A percentile compares a stretch with the other conserved stretches of the same genome.
These are phyloP conservation scores for Nemania diffusa DNA, from an alignment of 2,329 filamentous ascomycete genomes.

Conservation along the genomic window DNA sequence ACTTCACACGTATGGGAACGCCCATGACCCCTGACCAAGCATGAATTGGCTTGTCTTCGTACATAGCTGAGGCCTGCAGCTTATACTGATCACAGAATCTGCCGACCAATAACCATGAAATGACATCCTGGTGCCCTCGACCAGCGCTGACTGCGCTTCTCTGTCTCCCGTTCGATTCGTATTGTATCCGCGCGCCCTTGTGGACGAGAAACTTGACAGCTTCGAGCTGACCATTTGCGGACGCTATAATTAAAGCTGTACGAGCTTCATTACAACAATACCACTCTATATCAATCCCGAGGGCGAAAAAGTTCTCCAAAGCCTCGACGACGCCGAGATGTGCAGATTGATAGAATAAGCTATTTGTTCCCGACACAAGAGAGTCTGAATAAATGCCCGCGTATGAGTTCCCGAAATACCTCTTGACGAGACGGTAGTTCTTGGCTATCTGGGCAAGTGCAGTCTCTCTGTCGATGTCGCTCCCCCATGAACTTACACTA, in stretches of 20 bases:
- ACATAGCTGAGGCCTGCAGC: not conserved
- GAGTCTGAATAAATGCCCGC: constrained; percentile 13
- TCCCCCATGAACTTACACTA: too few species aligned
- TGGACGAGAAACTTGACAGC: constrained; percentile 25
- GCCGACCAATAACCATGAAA: constrained; percentile 4
- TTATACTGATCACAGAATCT: constrained; percentile 9
- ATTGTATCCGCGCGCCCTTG: not conserved
- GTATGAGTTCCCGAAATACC: constrained; percentile 9
- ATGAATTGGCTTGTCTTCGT: not conserved
- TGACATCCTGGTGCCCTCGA: not conserved
- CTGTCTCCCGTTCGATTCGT: not conserved
- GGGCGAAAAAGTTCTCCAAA: constrained; percentile 16
- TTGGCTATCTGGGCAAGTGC: not conserved
- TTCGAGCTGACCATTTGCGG: constrained; percentile 29
- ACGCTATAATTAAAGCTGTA: constrained; percentile 20
- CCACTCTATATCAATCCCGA: constrained; percentile 24
- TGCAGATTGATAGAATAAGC: constrained; percentile 6
- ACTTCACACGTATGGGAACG: not conserved
- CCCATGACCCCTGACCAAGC: constrained; percentile 1
- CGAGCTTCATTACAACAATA: constrained; percentile 3
- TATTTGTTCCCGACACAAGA: constrained; percentile 5
- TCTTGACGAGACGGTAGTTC: constrained; percentile 7
- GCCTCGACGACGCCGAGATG: constrained; percentile 1
- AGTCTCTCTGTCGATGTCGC: not conserved
- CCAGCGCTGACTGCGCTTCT: not conserved